Evolutionary conservation across 2,329 filamentous ascomycete species (phyloP).

Genomic region (Lanzia echinophila): DNA sequence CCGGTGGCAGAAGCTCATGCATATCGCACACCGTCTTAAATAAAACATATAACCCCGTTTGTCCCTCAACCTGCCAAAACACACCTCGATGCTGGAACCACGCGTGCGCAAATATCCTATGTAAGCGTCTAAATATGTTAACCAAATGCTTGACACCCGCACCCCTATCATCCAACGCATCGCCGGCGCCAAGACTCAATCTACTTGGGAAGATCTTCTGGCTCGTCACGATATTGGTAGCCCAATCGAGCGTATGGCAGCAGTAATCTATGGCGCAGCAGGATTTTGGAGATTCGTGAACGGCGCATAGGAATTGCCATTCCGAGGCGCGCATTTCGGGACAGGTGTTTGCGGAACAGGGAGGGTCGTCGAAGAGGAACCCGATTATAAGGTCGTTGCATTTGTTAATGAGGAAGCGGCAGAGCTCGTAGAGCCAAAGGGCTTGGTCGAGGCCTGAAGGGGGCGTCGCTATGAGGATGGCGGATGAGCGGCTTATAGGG

Average conservation of each 20-base stretch:
- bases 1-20: conserved; percentile 81
- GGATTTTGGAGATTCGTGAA: conserved; percentile 92
- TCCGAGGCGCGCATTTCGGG: conserved; percentile 98
- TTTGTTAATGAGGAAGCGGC: conserved; percentile 89
- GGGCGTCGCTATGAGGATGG: conserved; percentile 68
- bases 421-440: conserved; percentile 96
- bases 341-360: conserved; percentile 83
- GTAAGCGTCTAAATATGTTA: conserved; percentile 90
- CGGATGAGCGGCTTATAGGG: conserved; percentile 70
- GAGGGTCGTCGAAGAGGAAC: conserved; percentile 83
- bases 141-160: conserved; percentile 75
- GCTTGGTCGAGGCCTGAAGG: conserved; percentile 77
- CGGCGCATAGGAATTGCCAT: conserved; percentile 98
- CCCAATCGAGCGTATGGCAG: conserved; percentile 98
- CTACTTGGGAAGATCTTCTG: conserved; percentile 93
- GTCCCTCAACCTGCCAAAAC: conserved; percentile 87
- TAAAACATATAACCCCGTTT: conserved; percentile 89
- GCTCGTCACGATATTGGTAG: conserved; percentile 86
- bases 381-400: conserved; percentile 89
- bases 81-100: conserved; percentile 97
- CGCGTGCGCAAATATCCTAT: conserved; percentile 95
- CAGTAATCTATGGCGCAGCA: conserved; percentile 99
- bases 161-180: conserved; percentile 50
- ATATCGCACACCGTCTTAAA: conserved; percentile 96
- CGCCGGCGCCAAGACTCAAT: conserved; percentile 31